Percentiles rank a stretch among this genome's conserved stretches.
phyloP scores from a whole-genome alignment of 208 protist species.

The Sergeia podlipaevii region DNA sequence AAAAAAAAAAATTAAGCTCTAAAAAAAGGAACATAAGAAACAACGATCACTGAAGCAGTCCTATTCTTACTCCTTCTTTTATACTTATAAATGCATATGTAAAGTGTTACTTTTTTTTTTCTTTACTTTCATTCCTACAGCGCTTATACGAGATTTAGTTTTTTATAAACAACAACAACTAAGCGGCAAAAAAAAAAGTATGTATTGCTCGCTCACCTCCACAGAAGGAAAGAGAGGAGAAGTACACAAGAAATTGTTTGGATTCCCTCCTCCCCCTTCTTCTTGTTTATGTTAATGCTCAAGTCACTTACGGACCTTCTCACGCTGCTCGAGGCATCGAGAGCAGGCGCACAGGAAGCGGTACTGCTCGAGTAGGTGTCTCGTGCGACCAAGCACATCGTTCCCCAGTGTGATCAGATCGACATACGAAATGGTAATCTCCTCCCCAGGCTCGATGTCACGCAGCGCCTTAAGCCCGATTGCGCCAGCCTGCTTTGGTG shows the following conservation, averaged over 20 bases:
- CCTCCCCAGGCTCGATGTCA: constrained; percentile 59
- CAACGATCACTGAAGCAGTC: too few species aligned
- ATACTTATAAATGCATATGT: too few species aligned
- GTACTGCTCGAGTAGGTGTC: constrained; percentile 57
- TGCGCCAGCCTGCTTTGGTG: constrained; percentile 14
- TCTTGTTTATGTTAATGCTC: too few species aligned
- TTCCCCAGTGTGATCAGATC: constrained; percentile 41
- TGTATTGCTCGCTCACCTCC: too few species aligned
- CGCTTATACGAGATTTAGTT: background rate
- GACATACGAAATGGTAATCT: constrained; percentile 84
- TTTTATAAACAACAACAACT: constrained; percentile 2
- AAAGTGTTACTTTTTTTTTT: constrained; percentile 6
- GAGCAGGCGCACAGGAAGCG: constrained; percentile 67
- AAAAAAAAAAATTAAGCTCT: too few species aligned
- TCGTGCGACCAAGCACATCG: constrained; percentile 31
- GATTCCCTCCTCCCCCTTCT: too few species aligned
- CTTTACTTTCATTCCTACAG: constrained; percentile 5
- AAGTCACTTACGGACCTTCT: background rate
- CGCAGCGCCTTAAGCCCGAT: constrained; percentile 49
- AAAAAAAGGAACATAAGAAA: too few species aligned
- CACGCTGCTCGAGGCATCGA: constrained; percentile 36
- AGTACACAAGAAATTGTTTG: too few species aligned
- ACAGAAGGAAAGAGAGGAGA: too few species aligned
- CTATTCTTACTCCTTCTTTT: too few species aligned
- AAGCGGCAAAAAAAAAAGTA: constrained; percentile 8